phyloP scores from a whole-genome alignment of 1,284 basidiomycete genomes.

The Cerrena zonata region DNA sequence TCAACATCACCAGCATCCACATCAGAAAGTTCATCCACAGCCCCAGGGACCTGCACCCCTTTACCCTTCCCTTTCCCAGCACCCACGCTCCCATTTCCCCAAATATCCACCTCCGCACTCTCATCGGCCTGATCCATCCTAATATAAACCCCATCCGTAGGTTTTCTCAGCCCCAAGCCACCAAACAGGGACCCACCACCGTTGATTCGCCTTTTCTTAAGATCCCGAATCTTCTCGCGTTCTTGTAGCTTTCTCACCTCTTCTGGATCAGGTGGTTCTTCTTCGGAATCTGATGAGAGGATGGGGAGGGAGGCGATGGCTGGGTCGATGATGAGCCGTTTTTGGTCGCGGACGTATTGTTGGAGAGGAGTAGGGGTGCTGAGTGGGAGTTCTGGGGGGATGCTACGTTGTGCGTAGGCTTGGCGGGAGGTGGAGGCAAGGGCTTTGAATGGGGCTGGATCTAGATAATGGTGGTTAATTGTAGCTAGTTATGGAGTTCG shows the following conservation, averaged over 20 bases:
- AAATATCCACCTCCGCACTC: conserved; percentile 53
- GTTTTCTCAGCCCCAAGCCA: conserved; percentile 23
- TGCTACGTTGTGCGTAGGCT: conserved; percentile 32
- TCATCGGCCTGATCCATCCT: conserved; percentile 54
- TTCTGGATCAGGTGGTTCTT: conserved; percentile 34
- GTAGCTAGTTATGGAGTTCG: no score
- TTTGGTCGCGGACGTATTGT: conserved; percentile 49
- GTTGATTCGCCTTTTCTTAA: conserved; percentile 48
- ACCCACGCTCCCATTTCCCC: conserved; percentile 11
- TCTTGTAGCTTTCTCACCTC: conserved; percentile 39
- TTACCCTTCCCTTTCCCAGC: not conserved
- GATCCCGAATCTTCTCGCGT: conserved; percentile 47
- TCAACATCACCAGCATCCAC: conserved; percentile 17
- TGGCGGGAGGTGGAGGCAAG: conserved; percentile 36
- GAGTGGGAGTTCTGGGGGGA: conserved; percentile 35
- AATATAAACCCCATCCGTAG: conserved; percentile 40
- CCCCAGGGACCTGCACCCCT: not conserved
- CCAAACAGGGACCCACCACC: conserved; percentile 20
- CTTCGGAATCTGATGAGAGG: conserved; percentile 37
- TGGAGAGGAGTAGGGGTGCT: conserved; percentile 57
- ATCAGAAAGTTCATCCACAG: conserved; percentile 1
- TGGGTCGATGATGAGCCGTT: conserved; percentile 54
- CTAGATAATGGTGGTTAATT: no score
- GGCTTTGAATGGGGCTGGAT: conserved; percentile 39
- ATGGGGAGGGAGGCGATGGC: conserved; percentile 40